Percentiles rank a stretch among this genome's conserved stretches.
Conservation (phyloP, 106 monocot genomes). For the Hemerocallis citrina region DNA sequence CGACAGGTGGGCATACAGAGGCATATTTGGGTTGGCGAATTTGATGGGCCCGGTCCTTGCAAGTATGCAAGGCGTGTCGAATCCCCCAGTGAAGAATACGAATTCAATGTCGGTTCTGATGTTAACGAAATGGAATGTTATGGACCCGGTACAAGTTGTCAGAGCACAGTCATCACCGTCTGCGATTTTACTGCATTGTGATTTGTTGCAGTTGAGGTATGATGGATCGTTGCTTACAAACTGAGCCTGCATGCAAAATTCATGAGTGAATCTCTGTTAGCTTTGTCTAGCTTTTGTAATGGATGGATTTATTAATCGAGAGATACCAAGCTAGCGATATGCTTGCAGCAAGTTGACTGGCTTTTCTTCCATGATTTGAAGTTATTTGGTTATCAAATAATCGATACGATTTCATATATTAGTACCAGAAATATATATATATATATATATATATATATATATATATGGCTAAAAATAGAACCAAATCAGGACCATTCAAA, state of each 20-base stretch:
- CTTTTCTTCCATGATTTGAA: no score
- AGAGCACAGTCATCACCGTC: conserved; percentile 17
- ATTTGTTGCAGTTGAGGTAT: conserved; percentile 41
- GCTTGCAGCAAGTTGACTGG: no score
- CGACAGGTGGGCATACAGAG: conserved; percentile 60
- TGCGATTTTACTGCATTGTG: conserved; percentile 18
- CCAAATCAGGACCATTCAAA: no score
- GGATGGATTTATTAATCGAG: no score
- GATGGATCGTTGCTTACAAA: conserved; percentile 46
- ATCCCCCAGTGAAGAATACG: conserved; percentile 60
- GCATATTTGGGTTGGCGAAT: conserved; percentile 51
- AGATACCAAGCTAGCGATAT: no score
- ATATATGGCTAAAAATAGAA: no score
- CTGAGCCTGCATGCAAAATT: conserved; percentile 48
- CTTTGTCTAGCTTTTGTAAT: no score
- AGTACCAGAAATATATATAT: no score
- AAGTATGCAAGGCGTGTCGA: conserved; percentile 43
- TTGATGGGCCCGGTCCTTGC: conserved; percentile 32
- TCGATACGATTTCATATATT: no score
- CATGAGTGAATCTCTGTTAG: no score
- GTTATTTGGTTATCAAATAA: no score
- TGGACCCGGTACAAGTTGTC: conserved; percentile 37
- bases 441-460: no score
- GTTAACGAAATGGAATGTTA: conserved; percentile 60
- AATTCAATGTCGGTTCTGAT: conserved; percentile 67